Conservation (phyloP, 352 stramenopile genomes). For the Phytophthora chlamydospora region DNA sequence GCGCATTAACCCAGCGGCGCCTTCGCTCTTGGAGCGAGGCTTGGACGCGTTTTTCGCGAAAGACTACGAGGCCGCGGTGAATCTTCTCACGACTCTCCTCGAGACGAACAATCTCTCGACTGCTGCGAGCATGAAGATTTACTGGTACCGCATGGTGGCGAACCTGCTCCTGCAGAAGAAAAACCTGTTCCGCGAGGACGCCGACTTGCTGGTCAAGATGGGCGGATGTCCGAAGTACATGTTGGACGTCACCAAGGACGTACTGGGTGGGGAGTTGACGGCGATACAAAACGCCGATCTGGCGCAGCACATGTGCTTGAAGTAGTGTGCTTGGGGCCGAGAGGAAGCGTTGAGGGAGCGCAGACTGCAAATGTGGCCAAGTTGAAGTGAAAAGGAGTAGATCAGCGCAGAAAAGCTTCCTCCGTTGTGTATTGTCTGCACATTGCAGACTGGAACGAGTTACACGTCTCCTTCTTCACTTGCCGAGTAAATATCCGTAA, state of each 20-base stretch:
- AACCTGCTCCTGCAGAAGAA: slow-evolving; percentile 28
- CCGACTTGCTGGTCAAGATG: slow-evolving; percentile 10
- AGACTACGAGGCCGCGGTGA: slow-evolving; percentile 19
- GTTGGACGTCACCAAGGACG: slow-evolving; percentile 22
- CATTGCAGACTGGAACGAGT: no score
- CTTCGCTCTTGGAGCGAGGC: slow-evolving; percentile 22
- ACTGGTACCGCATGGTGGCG: slow-evolving; percentile 32
- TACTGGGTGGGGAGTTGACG: slow-evolving; percentile 10
- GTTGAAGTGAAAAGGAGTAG: no score
- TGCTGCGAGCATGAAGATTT: slow-evolving; percentile 13
- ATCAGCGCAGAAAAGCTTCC: no score
- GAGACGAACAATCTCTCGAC: slow-evolving; percentile 11
- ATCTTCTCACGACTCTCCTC: slow-evolving; percentile 22
- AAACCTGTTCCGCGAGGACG: slow-evolving; percentile 22
- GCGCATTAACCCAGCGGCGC: slow-evolving; percentile 14
- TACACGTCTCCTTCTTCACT: no score
- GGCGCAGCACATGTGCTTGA: slow-evolving; percentile 9
- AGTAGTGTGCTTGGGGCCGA: background rate
- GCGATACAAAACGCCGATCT: slow-evolving; percentile 13
- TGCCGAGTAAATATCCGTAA: no score
- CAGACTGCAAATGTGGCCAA: no score
- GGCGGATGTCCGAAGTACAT: slow-evolving; percentile 27
- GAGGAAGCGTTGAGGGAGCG: no score
- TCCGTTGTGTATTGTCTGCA: no score
- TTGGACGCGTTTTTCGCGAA: slow-evolving; percentile 24